Base-by-base conservation (phyloP, 768 basidiomycete species). In the Mycena pura region DNA sequence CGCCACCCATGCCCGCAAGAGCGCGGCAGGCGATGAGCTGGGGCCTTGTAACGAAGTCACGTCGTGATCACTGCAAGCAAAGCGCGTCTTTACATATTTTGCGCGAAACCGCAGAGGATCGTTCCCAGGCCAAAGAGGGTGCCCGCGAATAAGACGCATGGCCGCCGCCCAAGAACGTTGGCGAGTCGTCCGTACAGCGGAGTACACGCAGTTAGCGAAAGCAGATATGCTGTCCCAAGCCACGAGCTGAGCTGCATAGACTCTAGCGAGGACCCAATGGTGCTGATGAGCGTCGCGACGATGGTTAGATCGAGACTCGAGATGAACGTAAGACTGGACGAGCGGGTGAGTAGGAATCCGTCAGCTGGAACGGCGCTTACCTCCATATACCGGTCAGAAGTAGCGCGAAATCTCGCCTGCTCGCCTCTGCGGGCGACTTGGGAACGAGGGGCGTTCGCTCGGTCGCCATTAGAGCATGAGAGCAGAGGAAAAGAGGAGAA, bases 1-100 rank as follows among this genome's bases (percentile, higher is more conserved):
- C 87, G 39, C 88, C 87, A 36, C 86, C 89, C 77, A 86, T 84
- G n/a, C 89, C 89, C 11, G 89, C 89, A 50, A 91, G 69, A 0
- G 86, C 82, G 13, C 90, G 77, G 34, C 81, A 86, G 3, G 78
- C 76, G 59, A 90, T 86, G 40, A 90, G 60, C 40, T 66, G 60
- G 5, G 47, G 32, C 55, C 59, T 61, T 22, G 15, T 15, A 19
- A 31, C 14, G n/a, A 27, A 47, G 31, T 44, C 24, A 22, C 25
- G 15, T 15, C 4, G 10, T 38, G 38, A 19, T 21, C 10, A n/a
- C 5, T 24, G 5, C 24, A 40, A 2, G 14, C 28, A 15, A 19
- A 25, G 75, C 5, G 74, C 69, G 53, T 81, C n/a, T n/a, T n/a
- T n/a, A 77, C 89, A 91, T 90, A 5, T 79, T 83, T 5, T 83